Base-by-base conservation (phyloP, 2,329 filamentous ascomycete genomes). In the Orbilia oligospora region DNA sequence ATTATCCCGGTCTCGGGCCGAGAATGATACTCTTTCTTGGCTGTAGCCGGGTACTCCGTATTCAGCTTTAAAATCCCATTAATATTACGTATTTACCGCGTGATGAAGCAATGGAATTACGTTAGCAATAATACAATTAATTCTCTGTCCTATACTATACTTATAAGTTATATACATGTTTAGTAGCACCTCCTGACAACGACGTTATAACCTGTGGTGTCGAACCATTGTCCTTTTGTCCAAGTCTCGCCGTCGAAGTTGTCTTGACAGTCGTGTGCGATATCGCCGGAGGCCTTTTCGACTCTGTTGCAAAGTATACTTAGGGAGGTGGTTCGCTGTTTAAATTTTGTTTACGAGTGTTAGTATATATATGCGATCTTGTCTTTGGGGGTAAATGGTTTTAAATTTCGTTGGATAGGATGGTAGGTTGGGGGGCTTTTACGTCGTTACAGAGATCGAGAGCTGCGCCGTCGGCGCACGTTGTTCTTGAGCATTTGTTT, bases 381-480 rank as follows among this genome's bases (percentile, higher is more conserved):
- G 27, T 30, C 27, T 30, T 30, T n/a, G n/a, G n/a, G n/a, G n/a
- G n/a, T n/a, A n/a, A n/a, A n/a, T n/a, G n/a, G n/a, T n/a, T n/a
- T n/a, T n/a, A n/a, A n/a, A n/a, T n/a, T n/a, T n/a, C n/a, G n/a
- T n/a, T n/a, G n/a, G n/a, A n/a, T n/a, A n/a, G n/a, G 27, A 30
- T 30, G 27, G 27, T 30, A 30, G 3, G 27, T 3, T 6, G 27
- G 6, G 6, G 27, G 27, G 6, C 6, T 30, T 38, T 64, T 30
- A 64, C 58, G 12, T 64, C 56, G 24, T 63, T 63, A 20, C 56
- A 63, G 30, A 63, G 56, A 46, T 63, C 24, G 16, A 46, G 24
- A 4, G 36, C 58, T n/a, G 36, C 6, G 41, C 38, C 38, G 12
- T 27, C 24, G 1, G 33, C 38, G n/a, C 38, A 64, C 5, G 58